Base-by-base conservation (phyloP, 148 eudicot species). In the Fagopyrum esculentum region DNA sequence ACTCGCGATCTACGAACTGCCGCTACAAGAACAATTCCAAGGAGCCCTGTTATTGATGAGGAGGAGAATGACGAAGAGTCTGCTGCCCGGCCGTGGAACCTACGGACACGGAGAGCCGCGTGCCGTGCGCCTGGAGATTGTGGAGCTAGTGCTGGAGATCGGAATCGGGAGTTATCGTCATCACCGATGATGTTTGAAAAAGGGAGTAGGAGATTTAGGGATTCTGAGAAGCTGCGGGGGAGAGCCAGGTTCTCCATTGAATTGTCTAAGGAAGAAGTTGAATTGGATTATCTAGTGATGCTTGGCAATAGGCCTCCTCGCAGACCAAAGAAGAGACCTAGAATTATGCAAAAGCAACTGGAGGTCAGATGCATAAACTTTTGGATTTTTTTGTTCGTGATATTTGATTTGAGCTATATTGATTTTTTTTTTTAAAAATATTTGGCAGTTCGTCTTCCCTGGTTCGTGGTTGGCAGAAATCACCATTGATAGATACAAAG, bases 321-420 rank as follows among this genome's bases (percentile, higher is more conserved):
- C 45, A 57, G 78, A 69, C 85, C 89, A 1, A 86, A 76, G 75
- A 83, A 76, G 79, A 71, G 86, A 59, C 79, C 85, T 10, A 86
- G 64, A 52, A 52, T 40, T 19, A 74, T 82, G 72, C 89, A 84
- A 74, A 83, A 13, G 71, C 75, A 80, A 70, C 5, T 86, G 47
- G 80, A 86, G 54, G 89, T 86, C 75, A 80, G 81, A 15, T 73
- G 11, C 29, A 29, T 12, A 2, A n/a, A 45, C 50, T 69, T 43
- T 6, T 19, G 10, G n/a, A 44, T 44, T 15, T 15, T 70, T 43
- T 45, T 70, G 73, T 73, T 64, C 29, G 10, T 46, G 60, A 45
- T 78, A 2, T 13, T 35, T 26, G 12, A 9, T 26, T 57, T 2
- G 75, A 35, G 9, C 16, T 46, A 3, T 74, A 3, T 74, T 17